phyloP scores from a whole-genome alignment of 2,329 filamentous ascomycete genomes.

The Pestalotiopsis sp. region DNA sequence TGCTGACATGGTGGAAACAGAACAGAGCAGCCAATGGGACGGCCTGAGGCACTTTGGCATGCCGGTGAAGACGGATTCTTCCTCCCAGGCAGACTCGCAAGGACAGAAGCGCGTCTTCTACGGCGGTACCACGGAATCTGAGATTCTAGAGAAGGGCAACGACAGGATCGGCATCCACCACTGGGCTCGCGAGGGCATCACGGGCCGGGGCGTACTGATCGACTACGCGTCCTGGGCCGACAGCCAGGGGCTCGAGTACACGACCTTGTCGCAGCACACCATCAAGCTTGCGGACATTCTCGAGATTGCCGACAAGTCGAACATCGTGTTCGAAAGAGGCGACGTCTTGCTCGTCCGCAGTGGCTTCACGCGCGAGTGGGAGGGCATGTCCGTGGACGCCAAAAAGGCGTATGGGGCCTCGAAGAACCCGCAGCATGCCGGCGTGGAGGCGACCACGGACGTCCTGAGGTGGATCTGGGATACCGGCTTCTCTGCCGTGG shows the following conservation, averaged over 20 bases:
- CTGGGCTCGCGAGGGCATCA: conserved; percentile 50
- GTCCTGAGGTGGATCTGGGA: conserved; percentile 50
- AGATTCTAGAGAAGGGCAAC: conserved; percentile 46
- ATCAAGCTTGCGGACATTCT: conserved; percentile 32
- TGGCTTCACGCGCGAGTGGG: conserved; percentile 34
- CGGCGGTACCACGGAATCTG: conserved; percentile 46
- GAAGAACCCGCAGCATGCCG: conserved; percentile 37
- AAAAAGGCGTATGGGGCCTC: conserved; percentile 49
- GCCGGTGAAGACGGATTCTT: background rate
- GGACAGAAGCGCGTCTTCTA: conserved; percentile 48
- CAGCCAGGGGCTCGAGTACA: conserved; percentile 39
- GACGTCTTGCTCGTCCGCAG: conserved; percentile 56
- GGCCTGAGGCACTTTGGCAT: conserved; percentile 49
- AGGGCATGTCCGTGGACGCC: conserved; percentile 22
- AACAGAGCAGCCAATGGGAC: conserved; percentile 56
- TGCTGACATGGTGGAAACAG: conserved; percentile 8
- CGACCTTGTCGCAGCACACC: conserved; percentile 41
- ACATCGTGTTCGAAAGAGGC: conserved; percentile 48
- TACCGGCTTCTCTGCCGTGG: conserved; percentile 47
- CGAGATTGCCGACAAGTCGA: conserved; percentile 40
- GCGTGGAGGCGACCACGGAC: conserved; percentile 41
- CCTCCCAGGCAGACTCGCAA: background rate
- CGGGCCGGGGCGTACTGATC: conserved; percentile 53
- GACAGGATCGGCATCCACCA: conserved; percentile 50
- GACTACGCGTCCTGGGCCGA: conserved; percentile 51